Conservation (phyloP, 164 flowering plant species). For the Chimonanthus praecox region DNA sequence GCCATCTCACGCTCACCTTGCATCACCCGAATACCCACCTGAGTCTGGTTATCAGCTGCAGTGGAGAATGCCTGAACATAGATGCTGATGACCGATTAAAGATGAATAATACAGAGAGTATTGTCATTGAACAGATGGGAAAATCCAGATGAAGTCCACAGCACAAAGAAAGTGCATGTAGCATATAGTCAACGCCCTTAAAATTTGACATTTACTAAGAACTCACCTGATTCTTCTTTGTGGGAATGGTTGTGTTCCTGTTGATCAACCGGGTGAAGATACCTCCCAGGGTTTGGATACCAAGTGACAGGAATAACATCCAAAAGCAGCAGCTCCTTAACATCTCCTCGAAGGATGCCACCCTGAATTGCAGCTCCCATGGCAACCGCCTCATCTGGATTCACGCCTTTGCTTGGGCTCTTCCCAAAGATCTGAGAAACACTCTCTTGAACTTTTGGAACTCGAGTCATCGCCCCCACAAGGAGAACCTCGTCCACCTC, state of each 20-base stretch:
- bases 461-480: slow-evolving; percentile 74
- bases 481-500: slow-evolving; percentile 72
- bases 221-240: slow-evolving; percentile 58
- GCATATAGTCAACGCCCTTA: background rate
- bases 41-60: slow-evolving; percentile 32
- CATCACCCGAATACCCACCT: slow-evolving; percentile 58
- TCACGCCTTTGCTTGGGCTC: slow-evolving; percentile 66
- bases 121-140: too few relatives aligned
- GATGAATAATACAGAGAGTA: background rate
- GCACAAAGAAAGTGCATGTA: background rate
- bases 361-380: slow-evolving; percentile 85
- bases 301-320: slow-evolving; percentile 72
- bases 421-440: slow-evolving; percentile 59
- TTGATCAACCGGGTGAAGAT: slow-evolving; percentile 57
- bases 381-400: slow-evolving; percentile 77
- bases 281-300: slow-evolving; percentile 66
- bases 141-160: background rate
- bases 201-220: background rate
- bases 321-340: slow-evolving; percentile 58
- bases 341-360: slow-evolving; percentile 66
- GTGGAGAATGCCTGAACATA: slow-evolving; percentile 48
- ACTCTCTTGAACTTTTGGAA: slow-evolving; percentile 62
- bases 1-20: slow-evolving; percentile 84
- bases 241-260: slow-evolving; percentile 60
- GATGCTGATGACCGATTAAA: background rate